These are phyloP conservation scores for Bocquillonia castaneifolia DNA, from an alignment of 441 rosid species.

Conservation along the genomic window DNA sequence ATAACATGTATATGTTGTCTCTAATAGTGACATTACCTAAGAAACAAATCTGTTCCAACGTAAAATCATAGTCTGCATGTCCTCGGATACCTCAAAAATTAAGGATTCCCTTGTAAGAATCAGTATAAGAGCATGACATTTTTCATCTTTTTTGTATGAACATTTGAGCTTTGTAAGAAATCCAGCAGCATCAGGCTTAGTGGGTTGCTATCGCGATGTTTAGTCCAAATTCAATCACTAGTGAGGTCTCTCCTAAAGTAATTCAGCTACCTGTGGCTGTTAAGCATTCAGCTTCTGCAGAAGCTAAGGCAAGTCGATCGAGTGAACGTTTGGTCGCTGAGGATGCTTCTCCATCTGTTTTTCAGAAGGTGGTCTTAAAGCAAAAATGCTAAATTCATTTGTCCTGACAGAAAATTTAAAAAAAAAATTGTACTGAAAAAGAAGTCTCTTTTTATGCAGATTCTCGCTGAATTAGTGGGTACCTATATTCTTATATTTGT, in stretches of 20 bases:
- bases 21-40: neutral
- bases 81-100: neutral
- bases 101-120: neutral
- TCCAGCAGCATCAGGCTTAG: no score
- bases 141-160: no score
- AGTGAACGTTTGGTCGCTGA: conserved; percentile 8
- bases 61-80: neutral
- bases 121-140: neutral
- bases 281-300: conserved; percentile 6
- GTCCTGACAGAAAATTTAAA: neutral
- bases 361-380: conserved; percentile 33
- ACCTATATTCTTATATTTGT: conserved; percentile 42
- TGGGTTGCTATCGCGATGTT: conserved; percentile 22
- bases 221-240: conserved; percentile 20
- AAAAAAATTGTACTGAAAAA: neutral
- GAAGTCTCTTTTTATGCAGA: conserved; percentile 23
- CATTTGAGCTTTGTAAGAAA: no score
- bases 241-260: conserved; percentile 25
- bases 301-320: conserved; percentile 15
- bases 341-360: conserved; percentile 28
- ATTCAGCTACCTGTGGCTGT: conserved; percentile 16
- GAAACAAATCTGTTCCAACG: neutral
- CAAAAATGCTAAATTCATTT: neutral
- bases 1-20: neutral
- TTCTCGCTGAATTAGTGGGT: conserved; percentile 46